phyloP scores from a whole-genome alignment of 768 basidiomycete genomes.

The Lentinula aciculospora region DNA sequence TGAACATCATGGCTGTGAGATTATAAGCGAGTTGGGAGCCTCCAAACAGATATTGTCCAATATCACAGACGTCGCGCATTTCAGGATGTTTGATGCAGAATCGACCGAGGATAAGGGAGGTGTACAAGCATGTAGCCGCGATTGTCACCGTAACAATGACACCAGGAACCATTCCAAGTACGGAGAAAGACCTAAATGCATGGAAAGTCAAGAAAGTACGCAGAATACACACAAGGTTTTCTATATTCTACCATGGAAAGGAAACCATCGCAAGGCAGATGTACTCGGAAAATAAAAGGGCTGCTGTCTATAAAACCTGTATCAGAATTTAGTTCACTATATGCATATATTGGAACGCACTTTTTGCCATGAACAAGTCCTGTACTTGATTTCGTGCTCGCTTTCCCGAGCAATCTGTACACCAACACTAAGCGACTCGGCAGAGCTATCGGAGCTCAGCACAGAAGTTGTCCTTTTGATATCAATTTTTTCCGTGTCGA shows the following conservation, averaged over 20 bases:
- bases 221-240: not conserved
- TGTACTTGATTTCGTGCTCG: constrained; percentile 27
- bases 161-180: constrained; percentile 38
- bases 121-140: constrained; percentile 35
- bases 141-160: constrained; percentile 34
- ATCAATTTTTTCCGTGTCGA: not conserved
- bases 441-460: not conserved
- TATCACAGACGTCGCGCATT: constrained; percentile 45
- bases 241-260: constrained; percentile 27
- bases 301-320: constrained; percentile 27
- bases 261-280: constrained; percentile 37
- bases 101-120: constrained; percentile 41
- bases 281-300: constrained; percentile 39
- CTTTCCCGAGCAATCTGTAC: constrained; percentile 20
- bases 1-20: constrained; percentile 43
- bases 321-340: not conserved
- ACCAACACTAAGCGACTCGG: constrained; percentile 1
- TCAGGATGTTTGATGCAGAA: constrained; percentile 46
- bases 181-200: constrained; percentile 32
- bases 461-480: not conserved
- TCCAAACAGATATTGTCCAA: constrained; percentile 40
- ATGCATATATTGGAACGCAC: constrained; percentile 16
- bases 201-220: not conserved
- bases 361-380: constrained; percentile 45
- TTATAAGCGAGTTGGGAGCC: constrained; percentile 44